phyloP scores from a whole-genome alignment of 495 filamentous ascomycete species.

The Penicillium manginii region DNA sequence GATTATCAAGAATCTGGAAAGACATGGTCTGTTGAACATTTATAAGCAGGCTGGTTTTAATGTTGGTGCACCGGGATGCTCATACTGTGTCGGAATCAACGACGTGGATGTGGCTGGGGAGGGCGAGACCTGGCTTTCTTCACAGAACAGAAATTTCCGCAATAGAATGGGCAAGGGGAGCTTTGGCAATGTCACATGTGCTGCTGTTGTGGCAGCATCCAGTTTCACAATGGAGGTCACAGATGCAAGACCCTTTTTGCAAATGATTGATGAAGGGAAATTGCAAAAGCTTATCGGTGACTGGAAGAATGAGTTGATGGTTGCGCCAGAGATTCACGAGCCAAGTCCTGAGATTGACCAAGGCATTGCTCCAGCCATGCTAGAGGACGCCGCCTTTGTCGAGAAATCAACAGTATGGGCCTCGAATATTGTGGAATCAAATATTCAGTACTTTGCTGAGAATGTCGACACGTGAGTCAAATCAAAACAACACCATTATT shows the following conservation, averaged over 20 bases:
- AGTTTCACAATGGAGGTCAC: conserved; percentile 42
- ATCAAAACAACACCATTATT: too few relatives aligned
- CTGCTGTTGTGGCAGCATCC: conserved; percentile 47
- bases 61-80: conserved; percentile 47
- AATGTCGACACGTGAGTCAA: too few relatives aligned
- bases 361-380: not conserved
- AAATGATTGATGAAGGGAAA: conserved; percentile 27
- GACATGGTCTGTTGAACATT: conserved; percentile 38
- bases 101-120: conserved; percentile 40
- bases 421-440: too few relatives aligned
- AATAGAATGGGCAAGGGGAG: conserved; percentile 53
- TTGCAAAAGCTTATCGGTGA: conserved; percentile 1
- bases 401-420: too few relatives aligned
- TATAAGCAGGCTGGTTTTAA: conserved; percentile 48
- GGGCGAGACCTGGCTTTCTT: conserved; percentile 50
- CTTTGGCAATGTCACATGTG: conserved; percentile 40
- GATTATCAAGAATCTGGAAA: conserved; percentile 38
- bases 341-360: conserved; percentile 5
- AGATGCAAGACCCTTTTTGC: conserved; percentile 34
- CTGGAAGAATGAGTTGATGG: conserved; percentile 1
- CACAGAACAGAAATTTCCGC: conserved; percentile 52
- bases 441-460: too few relatives aligned
- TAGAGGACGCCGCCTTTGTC: too few relatives aligned
- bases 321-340: not conserved
- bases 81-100: conserved; percentile 51